Conservation (phyloP, 2,329 filamentous ascomycete genomes). For the Beauveria caledonica region DNA sequence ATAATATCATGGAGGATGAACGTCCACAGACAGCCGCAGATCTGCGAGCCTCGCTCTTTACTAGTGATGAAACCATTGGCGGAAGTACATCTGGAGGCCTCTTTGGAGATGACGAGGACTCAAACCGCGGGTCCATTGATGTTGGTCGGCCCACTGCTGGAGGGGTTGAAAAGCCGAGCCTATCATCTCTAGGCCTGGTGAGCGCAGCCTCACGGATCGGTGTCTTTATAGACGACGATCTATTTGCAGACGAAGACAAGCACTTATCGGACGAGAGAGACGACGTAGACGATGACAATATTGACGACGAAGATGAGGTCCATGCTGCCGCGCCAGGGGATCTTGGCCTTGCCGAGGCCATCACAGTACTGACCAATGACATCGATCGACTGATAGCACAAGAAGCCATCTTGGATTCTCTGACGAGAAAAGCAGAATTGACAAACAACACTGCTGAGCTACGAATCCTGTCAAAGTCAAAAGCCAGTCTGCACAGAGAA, state of each 20-base stretch:
- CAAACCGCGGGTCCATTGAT: conserved; percentile 56
- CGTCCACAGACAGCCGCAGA: conserved; percentile 56
- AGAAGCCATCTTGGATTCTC: conserved; percentile 81
- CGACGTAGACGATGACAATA: conserved; percentile 52
- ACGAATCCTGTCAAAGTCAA: conserved; percentile 86
- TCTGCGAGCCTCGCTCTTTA: conserved; percentile 58
- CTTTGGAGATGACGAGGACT: conserved; percentile 48
- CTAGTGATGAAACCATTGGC: conserved; percentile 25
- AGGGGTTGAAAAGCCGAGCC: conserved; percentile 64
- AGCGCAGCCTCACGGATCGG: conserved; percentile 80
- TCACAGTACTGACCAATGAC: conserved; percentile 76
- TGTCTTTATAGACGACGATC: conserved; percentile 87
- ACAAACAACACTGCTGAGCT: conserved; percentile 95
- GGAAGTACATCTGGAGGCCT: conserved; percentile 45
- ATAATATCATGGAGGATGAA: conserved; percentile 81
- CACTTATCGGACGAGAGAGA: conserved; percentile 81
- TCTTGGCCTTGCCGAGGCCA: conserved; percentile 85
- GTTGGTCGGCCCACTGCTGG: conserved; percentile 24
- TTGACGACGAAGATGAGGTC: conserved; percentile 68
- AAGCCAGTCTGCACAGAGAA: conserved; percentile 84
- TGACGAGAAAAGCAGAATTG: conserved; percentile 88
- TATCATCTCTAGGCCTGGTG: conserved; percentile 85
- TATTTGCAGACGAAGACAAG: conserved; percentile 83
- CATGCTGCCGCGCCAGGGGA: conserved; percentile 93
- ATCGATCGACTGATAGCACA: conserved; percentile 85